Evolutionary conservation across 257 asterid genomes (phyloP).

Genomic region (Jacaranda copaia): DNA sequence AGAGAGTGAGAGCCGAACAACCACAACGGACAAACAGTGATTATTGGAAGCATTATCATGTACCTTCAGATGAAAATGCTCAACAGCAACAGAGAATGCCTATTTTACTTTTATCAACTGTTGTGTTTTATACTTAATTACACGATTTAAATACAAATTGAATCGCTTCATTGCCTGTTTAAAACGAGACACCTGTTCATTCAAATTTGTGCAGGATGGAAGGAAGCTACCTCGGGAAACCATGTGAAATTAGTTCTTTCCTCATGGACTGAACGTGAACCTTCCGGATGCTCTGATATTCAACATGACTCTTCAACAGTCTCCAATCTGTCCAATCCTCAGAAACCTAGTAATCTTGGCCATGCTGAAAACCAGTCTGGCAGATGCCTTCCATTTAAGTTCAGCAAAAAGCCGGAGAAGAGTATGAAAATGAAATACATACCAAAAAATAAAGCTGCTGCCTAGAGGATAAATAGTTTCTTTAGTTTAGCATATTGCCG

Average conservation of each 20-base stretch:
- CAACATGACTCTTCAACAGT: constrained; percentile 33
- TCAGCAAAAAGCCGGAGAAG: constrained; percentile 53
- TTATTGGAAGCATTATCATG: constrained; percentile 33
- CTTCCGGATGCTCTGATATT: no score
- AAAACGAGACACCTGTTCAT: constrained; percentile 15
- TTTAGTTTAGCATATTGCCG: constrained; percentile 44
- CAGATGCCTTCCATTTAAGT: constrained; percentile 42
- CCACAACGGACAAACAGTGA: constrained; percentile 40
- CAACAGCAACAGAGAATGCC: constrained; percentile 64
- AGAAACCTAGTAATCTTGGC: constrained; percentile 24
- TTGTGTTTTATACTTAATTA: not conserved
- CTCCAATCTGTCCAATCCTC: constrained; percentile 42
- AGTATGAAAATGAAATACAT: constrained; percentile 60
- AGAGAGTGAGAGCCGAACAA: constrained; percentile 47
- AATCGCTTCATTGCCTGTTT: constrained; percentile 12
- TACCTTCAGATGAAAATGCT: constrained; percentile 38
- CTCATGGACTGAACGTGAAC: constrained; percentile 49
- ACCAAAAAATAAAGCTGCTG: constrained; percentile 61
- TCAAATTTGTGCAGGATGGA: constrained; percentile 72
- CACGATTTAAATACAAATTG: constrained; percentile 11
- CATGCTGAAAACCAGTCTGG: constrained; percentile 42
- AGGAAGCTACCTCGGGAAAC: constrained; percentile 73
- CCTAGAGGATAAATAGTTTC: constrained; percentile 49
- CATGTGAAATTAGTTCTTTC: constrained; percentile 71
- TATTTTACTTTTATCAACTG: constrained; percentile 15